Evolutionary conservation across 225 moss, liverwort and hornwort species (phyloP).

Genomic region (Asterella californica): DNA sequence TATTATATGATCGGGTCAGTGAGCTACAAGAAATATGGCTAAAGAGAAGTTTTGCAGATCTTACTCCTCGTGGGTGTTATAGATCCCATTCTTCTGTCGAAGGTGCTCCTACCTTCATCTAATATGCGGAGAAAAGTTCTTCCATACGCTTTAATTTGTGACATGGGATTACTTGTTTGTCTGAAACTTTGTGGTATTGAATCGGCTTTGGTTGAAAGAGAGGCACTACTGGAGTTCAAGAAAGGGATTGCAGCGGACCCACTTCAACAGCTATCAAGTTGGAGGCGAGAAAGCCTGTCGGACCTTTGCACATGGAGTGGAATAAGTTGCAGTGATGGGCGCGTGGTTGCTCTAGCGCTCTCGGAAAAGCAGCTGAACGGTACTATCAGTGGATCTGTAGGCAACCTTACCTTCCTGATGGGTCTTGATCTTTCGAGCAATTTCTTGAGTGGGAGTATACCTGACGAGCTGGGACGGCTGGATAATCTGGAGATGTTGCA

Average conservation of each 20-base stretch:
- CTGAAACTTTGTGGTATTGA: too few relatives aligned
- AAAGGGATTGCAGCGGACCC: background rate
- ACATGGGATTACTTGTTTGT: too few relatives aligned
- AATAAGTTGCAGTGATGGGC: background rate
- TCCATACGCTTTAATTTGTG: too few relatives aligned
- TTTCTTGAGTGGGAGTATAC: conserved; percentile 23
- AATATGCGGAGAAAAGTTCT: too few relatives aligned
- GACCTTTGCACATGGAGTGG: background rate
- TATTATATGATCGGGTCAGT: too few relatives aligned
- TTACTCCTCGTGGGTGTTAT: background rate
- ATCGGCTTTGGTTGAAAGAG: background rate
- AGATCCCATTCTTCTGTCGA: too few relatives aligned
- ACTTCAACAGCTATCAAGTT: background rate
- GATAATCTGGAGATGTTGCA: background rate
- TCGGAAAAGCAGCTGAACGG: conserved; percentile 17
- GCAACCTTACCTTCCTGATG: conserved; percentile 13
- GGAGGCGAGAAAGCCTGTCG: background rate
- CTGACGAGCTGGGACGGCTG: conserved; percentile 20
- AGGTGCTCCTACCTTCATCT: too few relatives aligned
- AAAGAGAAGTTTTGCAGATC: background rate
- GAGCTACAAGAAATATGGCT: too few relatives aligned
- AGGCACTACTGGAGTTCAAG: background rate
- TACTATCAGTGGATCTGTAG: conserved; percentile 17
- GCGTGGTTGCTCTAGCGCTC: background rate
- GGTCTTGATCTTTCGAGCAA: conserved; percentile 46